A percentile compares a stretch with the other conserved stretches of the same genome.
phyloP scores from a whole-genome alignment of 371 early-diverging fungal genomes.

The Smittium mucronatum region DNA sequence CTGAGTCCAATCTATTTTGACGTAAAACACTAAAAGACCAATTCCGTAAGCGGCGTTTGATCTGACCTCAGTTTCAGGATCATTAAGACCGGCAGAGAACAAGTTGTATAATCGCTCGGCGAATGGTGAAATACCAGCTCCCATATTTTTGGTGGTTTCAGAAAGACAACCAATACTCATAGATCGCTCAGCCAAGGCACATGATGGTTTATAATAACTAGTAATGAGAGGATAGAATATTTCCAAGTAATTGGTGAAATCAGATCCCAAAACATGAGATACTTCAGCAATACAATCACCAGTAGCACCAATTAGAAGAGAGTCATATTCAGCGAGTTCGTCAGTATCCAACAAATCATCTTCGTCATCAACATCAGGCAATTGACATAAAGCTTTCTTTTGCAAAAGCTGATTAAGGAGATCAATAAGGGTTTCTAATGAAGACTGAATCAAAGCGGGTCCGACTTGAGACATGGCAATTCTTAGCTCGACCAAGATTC shows the following conservation, averaged over 20 bases:
- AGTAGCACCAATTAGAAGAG: conserved; percentile 51
- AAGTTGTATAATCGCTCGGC: conserved; percentile 43
- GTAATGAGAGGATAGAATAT: conserved; percentile 67
- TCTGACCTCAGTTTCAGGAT: conserved; percentile 66
- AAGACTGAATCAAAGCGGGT: conserved; percentile 54
- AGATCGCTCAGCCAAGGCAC: conserved; percentile 58
- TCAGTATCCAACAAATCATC: conserved; percentile 59
- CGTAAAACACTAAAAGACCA: conserved; percentile 55
- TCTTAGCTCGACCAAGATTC: conserved; percentile 55
- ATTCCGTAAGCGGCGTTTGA: conserved; percentile 77
- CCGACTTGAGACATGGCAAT: conserved; percentile 59
- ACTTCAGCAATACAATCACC: conserved; percentile 71
- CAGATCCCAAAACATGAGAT: conserved; percentile 54
- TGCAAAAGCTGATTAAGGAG: conserved; percentile 55
- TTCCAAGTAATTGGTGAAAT: conserved; percentile 56
- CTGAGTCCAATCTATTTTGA: conserved; percentile 50
- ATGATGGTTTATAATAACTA: conserved; percentile 55
- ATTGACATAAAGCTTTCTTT: conserved; percentile 67
- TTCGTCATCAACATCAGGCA: conserved; percentile 50
- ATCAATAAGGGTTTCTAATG: conserved; percentile 43
- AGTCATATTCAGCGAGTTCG: conserved; percentile 70
- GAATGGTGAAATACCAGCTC: conserved; percentile 56
- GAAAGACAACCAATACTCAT: conserved; percentile 83
- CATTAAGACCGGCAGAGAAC: conserved; percentile 53
- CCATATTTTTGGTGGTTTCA: conserved; percentile 64